Conservation (phyloP, 1,284 basidiomycete species). For the Sanghuangporus baumii region DNA sequence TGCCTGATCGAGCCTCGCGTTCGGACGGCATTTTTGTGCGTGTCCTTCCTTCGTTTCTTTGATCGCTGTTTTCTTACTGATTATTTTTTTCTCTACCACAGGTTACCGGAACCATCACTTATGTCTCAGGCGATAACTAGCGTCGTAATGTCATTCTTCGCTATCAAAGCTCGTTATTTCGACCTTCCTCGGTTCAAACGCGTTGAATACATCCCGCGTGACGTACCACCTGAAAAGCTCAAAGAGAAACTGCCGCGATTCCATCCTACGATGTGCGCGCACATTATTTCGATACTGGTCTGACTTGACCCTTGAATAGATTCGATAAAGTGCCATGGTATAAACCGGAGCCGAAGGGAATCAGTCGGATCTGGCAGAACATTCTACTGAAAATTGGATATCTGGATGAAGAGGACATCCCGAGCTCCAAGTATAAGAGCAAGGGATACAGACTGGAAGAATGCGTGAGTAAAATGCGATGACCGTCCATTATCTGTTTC, state of each 20-base stretch:
- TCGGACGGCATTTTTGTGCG: constrained; percentile 21
- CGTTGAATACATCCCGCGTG: not conserved
- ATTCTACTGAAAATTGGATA: constrained; percentile 29
- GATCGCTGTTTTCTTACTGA: not conserved
- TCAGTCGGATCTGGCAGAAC: constrained; percentile 16
- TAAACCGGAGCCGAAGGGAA: constrained; percentile 29
- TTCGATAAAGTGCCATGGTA: constrained; percentile 39
- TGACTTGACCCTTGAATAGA: constrained; percentile 18
- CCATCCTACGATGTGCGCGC: constrained; percentile 22
- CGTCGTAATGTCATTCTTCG: constrained; percentile 21
- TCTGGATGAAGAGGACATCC: constrained; percentile 28
- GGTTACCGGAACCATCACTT: constrained; percentile 1
- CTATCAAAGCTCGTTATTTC: constrained; percentile 31
- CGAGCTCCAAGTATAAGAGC: constrained; percentile 33
- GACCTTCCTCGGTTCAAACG: constrained; percentile 31
- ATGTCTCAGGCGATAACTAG: constrained; percentile 24
- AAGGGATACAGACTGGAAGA: constrained; percentile 38
- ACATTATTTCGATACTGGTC: not conserved
- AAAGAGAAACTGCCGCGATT: not conserved
- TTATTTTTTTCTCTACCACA: not conserved
- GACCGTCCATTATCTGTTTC: not conserved
- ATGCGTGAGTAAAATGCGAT: constrained; percentile 26
- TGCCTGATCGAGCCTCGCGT: constrained; percentile 35
- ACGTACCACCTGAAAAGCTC: not conserved
- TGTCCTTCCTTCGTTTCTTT: not conserved